Evolutionary conservation across 2,329 filamentous ascomycete species (phyloP), one percentile per base, ranked within the genome.

Genomic region (Phialophora verrucosa): DNA sequence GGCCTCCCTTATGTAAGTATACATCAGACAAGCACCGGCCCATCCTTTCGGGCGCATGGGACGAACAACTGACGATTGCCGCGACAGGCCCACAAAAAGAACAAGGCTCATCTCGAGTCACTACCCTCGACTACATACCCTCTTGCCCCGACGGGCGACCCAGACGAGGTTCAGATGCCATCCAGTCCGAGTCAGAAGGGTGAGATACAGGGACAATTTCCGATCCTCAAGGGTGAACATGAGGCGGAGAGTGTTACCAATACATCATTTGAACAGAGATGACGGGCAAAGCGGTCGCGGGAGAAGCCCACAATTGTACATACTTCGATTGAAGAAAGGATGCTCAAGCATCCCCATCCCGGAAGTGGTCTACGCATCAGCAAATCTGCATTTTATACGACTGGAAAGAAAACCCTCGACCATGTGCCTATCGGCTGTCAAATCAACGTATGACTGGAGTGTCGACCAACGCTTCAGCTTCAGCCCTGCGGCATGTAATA

Each of bases 1-100:
- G 95, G 95, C 61, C 78, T 95, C 72, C 95, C 95, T 74, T 99
- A 89, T 78, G 95, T 98, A 86, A 77, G 93, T 83, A 23, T 80
- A 62, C 44, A 64, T 67, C 63, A 20, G 31, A 53, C 14, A 7
- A 25, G 8, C 27, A 31, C n/a, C 14, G 25, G 44, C 44, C 7
- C 29, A 29, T n/a, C 17, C 17, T 8, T 44, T n/a, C 7, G 38
- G 27, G 31, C 4, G 42, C 27, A 27, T 11, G 20, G 11, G 31
- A 35, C 31, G n/a, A n/a, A n/a, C 25, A 42, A 8, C n/a, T 29
- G 59, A 71, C 29, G 60, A 32, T 25, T 58, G 38, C n/a, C 23
- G 58, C 35, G 23, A 56, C 49, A 98, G 94, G 94, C 94, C 69
- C 88, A 97, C 77, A 92, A 96, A 79, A 90, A 96, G 76, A 88